Percentiles rank a stretch among this genome's conserved stretches.
Conservation (phyloP, 2,329 filamentous ascomycete species). For the Trichoderma atrobrunneum region DNA sequence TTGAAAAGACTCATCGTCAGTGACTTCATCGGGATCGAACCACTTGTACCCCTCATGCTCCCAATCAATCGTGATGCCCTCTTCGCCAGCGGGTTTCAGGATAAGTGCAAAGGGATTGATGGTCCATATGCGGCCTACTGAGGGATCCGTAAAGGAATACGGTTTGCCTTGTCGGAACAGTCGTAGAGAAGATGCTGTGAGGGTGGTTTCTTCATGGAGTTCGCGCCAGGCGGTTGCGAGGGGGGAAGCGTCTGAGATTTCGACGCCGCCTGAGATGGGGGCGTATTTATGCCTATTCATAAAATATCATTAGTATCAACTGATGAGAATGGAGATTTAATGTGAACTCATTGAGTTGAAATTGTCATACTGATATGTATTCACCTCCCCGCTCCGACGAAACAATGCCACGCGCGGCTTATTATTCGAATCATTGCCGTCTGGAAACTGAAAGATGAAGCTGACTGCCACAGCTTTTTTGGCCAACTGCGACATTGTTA, state of each 20-base stretch:
- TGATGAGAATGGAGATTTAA: not conserved
- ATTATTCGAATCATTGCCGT: constrained; percentile 30
- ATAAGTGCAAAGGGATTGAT: constrained; percentile 61
- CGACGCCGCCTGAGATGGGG: constrained; percentile 61
- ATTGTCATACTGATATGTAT: constrained; percentile 53
- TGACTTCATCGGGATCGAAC: constrained; percentile 51
- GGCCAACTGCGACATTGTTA: constrained; percentile 25
- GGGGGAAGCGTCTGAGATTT: constrained; percentile 50
- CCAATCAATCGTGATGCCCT: constrained; percentile 56
- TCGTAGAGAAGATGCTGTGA: constrained; percentile 45
- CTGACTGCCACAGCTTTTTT: constrained; percentile 45
- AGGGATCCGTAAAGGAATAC: constrained; percentile 54
- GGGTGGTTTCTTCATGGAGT: constrained; percentile 59
- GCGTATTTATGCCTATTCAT: constrained; percentile 51
- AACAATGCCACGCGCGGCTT: constrained; percentile 59
- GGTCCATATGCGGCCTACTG: constrained; percentile 56
- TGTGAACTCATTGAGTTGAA: not conserved
- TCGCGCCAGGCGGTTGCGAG: constrained; percentile 60
- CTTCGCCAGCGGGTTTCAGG: constrained; percentile 42
- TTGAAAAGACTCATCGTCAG: constrained; percentile 44
- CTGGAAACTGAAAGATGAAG: constrained; percentile 49
- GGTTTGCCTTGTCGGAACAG: constrained; percentile 57
- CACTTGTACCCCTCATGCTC: constrained; percentile 60
- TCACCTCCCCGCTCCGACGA: constrained; percentile 56
- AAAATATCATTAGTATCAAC: not conserved